Conservation (phyloP, 306 rosid species). For the Acacia acuminata region DNA sequence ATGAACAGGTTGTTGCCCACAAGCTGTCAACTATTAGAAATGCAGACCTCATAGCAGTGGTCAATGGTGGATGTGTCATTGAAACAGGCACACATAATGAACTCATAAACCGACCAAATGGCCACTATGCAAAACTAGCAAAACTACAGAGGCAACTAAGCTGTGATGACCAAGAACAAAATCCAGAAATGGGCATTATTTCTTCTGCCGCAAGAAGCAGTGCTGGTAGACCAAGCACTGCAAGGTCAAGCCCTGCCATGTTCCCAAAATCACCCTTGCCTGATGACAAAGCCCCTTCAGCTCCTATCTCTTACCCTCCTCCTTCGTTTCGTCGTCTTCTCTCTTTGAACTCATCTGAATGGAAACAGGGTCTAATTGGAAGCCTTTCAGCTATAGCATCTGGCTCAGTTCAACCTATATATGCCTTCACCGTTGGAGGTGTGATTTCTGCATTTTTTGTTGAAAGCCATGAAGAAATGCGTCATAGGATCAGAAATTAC, state of each 20-base stretch:
- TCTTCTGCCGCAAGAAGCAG: constrained; percentile 77
- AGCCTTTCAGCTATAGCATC: constrained; percentile 70
- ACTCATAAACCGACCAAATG: constrained; percentile 62
- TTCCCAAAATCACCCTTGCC: constrained; percentile 65
- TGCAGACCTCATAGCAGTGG: constrained; percentile 84
- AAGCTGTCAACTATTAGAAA: constrained; percentile 89
- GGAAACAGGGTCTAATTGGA: constrained; percentile 87
- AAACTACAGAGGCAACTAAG: constrained; percentile 77
- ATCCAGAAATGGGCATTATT: constrained; percentile 26
- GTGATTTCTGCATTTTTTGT: constrained; percentile 90
- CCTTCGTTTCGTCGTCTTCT: constrained; percentile 80
- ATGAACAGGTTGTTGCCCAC: constrained; percentile 89
- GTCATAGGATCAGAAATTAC: constrained; percentile 59
- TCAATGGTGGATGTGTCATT: constrained; percentile 64
- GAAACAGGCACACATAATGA: constrained; percentile 80
- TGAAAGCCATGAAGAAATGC: constrained; percentile 76
- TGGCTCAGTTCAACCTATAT: constrained; percentile 88
- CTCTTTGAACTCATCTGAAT: constrained; percentile 72
- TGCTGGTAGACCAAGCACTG: constrained; percentile 61
- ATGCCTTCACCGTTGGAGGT: constrained; percentile 88
- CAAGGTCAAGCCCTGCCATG: constrained; percentile 72
- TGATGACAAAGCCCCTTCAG: constrained; percentile 17
- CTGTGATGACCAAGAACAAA: constrained; percentile 63
- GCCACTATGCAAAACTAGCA: constrained; percentile 79
- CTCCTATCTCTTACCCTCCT: constrained; percentile 41